phyloP scores from a whole-genome alignment of 2,329 filamentous ascomycete genomes.

The Fusarium sp. region DNA sequence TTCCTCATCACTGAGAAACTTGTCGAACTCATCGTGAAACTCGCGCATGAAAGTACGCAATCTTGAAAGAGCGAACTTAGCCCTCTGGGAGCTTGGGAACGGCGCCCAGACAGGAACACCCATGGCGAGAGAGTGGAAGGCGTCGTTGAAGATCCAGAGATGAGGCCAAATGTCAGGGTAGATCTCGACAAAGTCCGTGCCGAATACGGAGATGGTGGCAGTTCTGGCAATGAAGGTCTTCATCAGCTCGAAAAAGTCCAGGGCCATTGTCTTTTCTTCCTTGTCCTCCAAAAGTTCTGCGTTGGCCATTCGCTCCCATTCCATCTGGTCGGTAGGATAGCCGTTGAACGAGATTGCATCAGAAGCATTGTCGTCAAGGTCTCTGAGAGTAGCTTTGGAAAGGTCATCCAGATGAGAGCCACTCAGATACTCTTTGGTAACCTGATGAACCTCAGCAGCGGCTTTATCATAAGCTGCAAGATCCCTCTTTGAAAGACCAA shows the following conservation, averaged over 20 bases:
- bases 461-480: slow-evolving; percentile 52
- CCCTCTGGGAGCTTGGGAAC: slow-evolving; percentile 51
- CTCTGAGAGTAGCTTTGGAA: slow-evolving; percentile 26
- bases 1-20: slow-evolving; percentile 51
- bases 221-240: slow-evolving; percentile 55
- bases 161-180: slow-evolving; percentile 56
- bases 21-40: slow-evolving; percentile 55
- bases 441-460: slow-evolving; percentile 46
- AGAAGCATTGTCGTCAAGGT: slow-evolving; percentile 50
- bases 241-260: slow-evolving; percentile 52
- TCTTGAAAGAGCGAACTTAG: slow-evolving; percentile 49
- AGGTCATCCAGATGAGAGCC: slow-evolving; percentile 47
- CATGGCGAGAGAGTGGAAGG: slow-evolving; percentile 51
- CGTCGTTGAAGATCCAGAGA: slow-evolving; percentile 56
- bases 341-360: slow-evolving; percentile 58
- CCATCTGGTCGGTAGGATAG: slow-evolving; percentile 55
- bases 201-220: slow-evolving; percentile 54
- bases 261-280: slow-evolving; percentile 49
- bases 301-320: slow-evolving; percentile 56
- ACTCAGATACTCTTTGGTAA: slow-evolving; percentile 47
- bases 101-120: slow-evolving; percentile 53
- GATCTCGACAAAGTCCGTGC: slow-evolving; percentile 59
- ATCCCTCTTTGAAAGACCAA: slow-evolving; percentile 51
- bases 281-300: slow-evolving; percentile 51
- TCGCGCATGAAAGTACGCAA: slow-evolving; percentile 51